phyloP scores from a whole-genome alignment of 2,329 filamentous ascomycete genomes.

The Cercospora nicotianae region DNA sequence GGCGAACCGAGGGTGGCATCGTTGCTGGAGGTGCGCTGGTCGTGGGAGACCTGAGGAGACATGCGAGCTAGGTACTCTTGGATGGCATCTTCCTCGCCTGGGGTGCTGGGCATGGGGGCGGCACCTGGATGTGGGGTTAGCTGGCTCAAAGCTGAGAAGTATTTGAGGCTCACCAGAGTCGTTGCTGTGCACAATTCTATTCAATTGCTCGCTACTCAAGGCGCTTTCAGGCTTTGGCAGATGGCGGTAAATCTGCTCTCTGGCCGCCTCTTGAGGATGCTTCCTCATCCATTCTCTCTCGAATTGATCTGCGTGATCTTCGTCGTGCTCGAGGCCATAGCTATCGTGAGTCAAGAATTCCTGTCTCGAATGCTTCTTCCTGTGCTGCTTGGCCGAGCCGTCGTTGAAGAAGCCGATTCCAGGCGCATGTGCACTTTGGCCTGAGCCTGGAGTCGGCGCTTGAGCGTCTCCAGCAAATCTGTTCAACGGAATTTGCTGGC shows the following conservation, averaged over 20 bases:
- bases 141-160: background rate
- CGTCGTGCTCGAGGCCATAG: constrained; percentile 87
- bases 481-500: constrained; percentile 90
- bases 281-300: constrained; percentile 92
- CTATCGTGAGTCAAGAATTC: constrained; percentile 78
- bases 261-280: constrained; percentile 78
- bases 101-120: constrained; percentile 62
- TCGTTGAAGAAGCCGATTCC: constrained; percentile 58
- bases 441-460: constrained; percentile 78
- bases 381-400: constrained; percentile 57
- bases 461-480: constrained; percentile 92
- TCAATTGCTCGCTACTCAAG: constrained; percentile 84
- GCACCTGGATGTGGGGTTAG: constrained; percentile 22
- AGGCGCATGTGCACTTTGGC: constrained; percentile 41
- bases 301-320: constrained; percentile 73
- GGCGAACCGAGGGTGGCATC: constrained; percentile 44
- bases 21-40: constrained; percentile 37
- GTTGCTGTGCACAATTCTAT: constrained; percentile 80
- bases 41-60: constrained; percentile 58
- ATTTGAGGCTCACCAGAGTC: constrained; percentile 49
- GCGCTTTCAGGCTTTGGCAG: constrained; percentile 71
- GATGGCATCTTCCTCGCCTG: constrained; percentile 83
- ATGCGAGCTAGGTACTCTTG: constrained; percentile 81
- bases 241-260: constrained; percentile 70
- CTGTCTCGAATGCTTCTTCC: constrained; percentile 71